Conservation (phyloP, 495 filamentous ascomycete genomes). For the Penicillium flavigenum region DNA sequence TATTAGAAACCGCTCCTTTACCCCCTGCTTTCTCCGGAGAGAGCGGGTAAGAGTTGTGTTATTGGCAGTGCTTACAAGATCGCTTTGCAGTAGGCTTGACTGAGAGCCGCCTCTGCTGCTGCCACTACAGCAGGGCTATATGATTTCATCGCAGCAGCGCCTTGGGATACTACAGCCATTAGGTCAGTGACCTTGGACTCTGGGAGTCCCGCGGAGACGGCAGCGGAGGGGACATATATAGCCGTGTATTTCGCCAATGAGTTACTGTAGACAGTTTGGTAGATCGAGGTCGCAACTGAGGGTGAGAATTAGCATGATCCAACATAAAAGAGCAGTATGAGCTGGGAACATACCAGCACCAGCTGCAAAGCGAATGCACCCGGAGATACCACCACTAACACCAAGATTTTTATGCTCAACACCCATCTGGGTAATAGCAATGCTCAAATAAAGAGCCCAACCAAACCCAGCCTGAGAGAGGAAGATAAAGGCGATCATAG, state of each 20-base stretch:
- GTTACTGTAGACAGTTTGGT: constrained; percentile 25
- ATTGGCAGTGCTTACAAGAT: constrained; percentile 23
- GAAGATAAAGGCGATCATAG: constrained; percentile 29
- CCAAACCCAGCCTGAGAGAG: constrained; percentile 30
- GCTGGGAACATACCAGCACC: constrained; percentile 25
- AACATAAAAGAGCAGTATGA: not conserved
- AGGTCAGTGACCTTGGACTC: constrained; percentile 22
- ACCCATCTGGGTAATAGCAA: constrained; percentile 30
- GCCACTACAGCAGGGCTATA: constrained; percentile 21
- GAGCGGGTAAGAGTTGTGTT: not conserved
- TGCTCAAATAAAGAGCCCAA: constrained; percentile 27
- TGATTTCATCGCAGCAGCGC: constrained; percentile 20
- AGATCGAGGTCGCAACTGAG: constrained; percentile 27
- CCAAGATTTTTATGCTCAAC: constrained; percentile 31
- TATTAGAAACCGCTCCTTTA: not conserved
- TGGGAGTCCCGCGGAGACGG: constrained; percentile 20
- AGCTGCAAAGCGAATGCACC: constrained; percentile 27
- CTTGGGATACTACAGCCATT: constrained; percentile 15
- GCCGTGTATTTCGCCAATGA: constrained; percentile 21
- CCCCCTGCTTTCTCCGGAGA: not conserved
- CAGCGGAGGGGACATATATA: constrained; percentile 21
- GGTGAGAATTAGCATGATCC: not conserved
- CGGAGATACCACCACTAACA: constrained; percentile 28
- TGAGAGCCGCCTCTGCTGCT: constrained; percentile 22
- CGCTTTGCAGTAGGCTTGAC: constrained; percentile 27